These are phyloP conservation scores for Lolium perenne DNA, from an alignment of 176 grass and related monocot genomes.

Conservation along the genomic window DNA sequence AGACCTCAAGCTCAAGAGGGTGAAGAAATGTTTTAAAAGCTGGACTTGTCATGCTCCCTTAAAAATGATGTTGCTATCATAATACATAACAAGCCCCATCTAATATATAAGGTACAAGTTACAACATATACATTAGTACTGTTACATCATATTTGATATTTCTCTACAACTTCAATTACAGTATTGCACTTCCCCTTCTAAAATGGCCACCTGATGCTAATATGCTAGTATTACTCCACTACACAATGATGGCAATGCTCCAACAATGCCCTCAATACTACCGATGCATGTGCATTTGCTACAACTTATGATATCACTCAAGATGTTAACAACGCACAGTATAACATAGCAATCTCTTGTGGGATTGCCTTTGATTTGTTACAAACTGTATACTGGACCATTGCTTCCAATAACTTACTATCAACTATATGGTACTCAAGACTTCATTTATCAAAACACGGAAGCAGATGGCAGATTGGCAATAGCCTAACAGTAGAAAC, in stretches of 20 bases:
- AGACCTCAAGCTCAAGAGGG: neutral
- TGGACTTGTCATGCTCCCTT: neutral
- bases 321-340: neutral
- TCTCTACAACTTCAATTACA: conserved; percentile 5
- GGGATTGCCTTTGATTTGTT: neutral
- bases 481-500: conserved; percentile 36
- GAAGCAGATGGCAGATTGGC: conserved; percentile 13
- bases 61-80: conserved; percentile 14
- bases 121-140: neutral
- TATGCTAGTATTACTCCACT: conserved; percentile 24
- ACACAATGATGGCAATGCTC: conserved; percentile 5
- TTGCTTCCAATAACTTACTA: conserved; percentile 17
- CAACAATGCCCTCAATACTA: neutral
- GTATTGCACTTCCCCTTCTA: neutral
- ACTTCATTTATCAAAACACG: neutral
- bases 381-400: neutral
- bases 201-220: conserved; percentile 12
- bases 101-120: neutral
- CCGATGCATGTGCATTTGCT: conserved; percentile 16
- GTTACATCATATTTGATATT: conserved; percentile 11
- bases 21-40: neutral
- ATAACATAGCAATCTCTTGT: conserved; percentile 3
- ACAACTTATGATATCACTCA: neutral
- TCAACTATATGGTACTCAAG: neutral
- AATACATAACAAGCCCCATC: neutral